A percentile compares a stretch with the other conserved stretches of the same genome.
phyloP scores from a whole-genome alignment of 129 eudicot species.

The Tagetes patula region DNA sequence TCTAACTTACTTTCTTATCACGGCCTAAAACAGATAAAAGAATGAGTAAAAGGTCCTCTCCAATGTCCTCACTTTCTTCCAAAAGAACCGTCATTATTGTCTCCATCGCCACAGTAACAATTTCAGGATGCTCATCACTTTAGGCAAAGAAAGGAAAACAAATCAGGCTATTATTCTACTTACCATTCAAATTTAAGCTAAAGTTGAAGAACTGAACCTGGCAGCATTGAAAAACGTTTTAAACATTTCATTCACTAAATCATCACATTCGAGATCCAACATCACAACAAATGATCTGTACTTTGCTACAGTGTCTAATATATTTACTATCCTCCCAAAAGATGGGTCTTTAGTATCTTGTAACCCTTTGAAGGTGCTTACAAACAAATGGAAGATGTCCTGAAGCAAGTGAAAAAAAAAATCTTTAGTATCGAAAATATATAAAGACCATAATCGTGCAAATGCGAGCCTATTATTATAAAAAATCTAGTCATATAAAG shows the following conservation, averaged over 20 bases:
- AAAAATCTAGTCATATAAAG: neutral
- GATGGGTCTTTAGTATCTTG: conserved; percentile 68
- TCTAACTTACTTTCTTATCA: conserved; percentile 55
- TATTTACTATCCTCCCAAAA: conserved; percentile 76
- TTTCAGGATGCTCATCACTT: conserved; percentile 83
- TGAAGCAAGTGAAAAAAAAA: conserved; percentile 31
- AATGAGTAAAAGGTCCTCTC: conserved; percentile 63
- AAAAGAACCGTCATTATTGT: conserved; percentile 83
- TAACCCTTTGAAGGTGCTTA: conserved; percentile 81
- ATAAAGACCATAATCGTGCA: conserved; percentile 15
- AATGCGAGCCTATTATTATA: conserved; percentile 9
- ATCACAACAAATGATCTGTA: conserved; percentile 93
- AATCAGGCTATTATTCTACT: conserved; percentile 6
- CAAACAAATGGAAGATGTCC: conserved; percentile 82
- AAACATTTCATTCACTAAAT: conserved; percentile 79
- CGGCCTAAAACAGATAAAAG: conserved; percentile 71
- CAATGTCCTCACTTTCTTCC: conserved; percentile 95
- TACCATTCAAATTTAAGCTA: neutral
- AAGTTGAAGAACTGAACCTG: conserved; percentile 51
- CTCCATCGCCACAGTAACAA: conserved; percentile 72
- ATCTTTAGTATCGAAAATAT: conserved; percentile 15
- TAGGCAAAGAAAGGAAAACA: conserved; percentile 18
- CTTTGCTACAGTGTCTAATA: conserved; percentile 88
- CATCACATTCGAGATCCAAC: conserved; percentile 99
- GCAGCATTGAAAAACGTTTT: conserved; percentile 67